Conservation (phyloP, 2,329 filamentous ascomycete genomes). For the Penicillium sp. region DNA sequence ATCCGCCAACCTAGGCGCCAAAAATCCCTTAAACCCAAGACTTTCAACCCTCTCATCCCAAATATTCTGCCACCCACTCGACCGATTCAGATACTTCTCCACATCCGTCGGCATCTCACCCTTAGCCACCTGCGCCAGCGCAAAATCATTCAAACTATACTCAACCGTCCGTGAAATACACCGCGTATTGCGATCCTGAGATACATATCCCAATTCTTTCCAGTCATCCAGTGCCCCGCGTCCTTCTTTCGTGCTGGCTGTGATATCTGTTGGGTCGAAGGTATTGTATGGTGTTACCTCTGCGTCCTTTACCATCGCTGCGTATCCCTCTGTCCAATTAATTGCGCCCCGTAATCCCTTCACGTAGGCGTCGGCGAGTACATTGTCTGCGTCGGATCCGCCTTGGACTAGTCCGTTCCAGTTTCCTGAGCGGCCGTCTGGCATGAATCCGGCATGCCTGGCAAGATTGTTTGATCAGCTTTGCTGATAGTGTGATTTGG, state of each 20-base stretch:
- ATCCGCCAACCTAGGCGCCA: constrained; percentile 61
- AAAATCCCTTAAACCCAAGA: constrained; percentile 58
- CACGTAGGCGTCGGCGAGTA: constrained; percentile 73
- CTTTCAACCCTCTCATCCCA: constrained; percentile 65
- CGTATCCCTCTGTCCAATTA: constrained; percentile 67
- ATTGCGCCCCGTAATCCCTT: constrained; percentile 68
- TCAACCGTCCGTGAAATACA: constrained; percentile 70
- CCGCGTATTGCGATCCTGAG: constrained; percentile 58
- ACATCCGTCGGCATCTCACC: constrained; percentile 54
- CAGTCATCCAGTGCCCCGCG: constrained; percentile 72
- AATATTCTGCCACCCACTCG: constrained; percentile 72
- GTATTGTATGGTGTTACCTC: constrained; percentile 67
- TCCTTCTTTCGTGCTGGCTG: constrained; percentile 69
- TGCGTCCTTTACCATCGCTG: constrained; percentile 69
- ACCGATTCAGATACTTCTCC: constrained; percentile 64
- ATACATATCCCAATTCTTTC: constrained; percentile 68
- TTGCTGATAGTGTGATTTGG: neutral
- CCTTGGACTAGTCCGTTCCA: constrained; percentile 67
- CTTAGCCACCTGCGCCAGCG: constrained; percentile 58
- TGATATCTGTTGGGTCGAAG: constrained; percentile 55
- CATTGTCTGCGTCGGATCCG: constrained; percentile 72
- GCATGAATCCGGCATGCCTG: constrained; percentile 60
- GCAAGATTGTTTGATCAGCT: too few species aligned
- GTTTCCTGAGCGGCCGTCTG: constrained; percentile 69
- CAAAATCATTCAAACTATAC: constrained; percentile 69